phyloP scores from a whole-genome alignment of 179 eudicot genomes.

The Pouteria campechiana region DNA sequence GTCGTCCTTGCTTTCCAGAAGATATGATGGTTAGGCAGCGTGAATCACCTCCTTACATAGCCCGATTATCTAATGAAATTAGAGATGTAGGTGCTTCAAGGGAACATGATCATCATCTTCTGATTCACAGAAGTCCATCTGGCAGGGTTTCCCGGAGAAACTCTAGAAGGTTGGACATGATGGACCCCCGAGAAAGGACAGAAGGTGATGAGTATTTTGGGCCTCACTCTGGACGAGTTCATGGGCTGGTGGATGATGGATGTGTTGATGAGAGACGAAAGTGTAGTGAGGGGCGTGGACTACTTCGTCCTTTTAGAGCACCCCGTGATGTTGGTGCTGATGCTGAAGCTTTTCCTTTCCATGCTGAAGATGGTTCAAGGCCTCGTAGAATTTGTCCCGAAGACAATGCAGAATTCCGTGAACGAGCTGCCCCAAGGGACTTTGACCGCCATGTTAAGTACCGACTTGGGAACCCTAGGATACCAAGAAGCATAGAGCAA shows the following conservation, averaged over 20 bases:
- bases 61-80: slow-evolving; percentile 12
- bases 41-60: slow-evolving; percentile 17
- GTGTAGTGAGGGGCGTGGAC: slow-evolving; percentile 17
- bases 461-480: slow-evolving; percentile 9
- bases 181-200: slow-evolving; percentile 17
- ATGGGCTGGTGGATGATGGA: slow-evolving; percentile 11
- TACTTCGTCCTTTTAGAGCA: slow-evolving; percentile 18
- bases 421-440: slow-evolving; percentile 18
- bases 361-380: slow-evolving; percentile 18
- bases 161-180: slow-evolving; percentile 13
- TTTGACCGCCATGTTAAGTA: slow-evolving; percentile 17
- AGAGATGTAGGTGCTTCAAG: slow-evolving; percentile 16
- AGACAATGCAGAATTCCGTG: slow-evolving; percentile 16
- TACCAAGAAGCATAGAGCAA: slow-evolving; percentile 16
- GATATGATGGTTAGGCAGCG: slow-evolving; percentile 16
- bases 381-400: slow-evolving; percentile 17
- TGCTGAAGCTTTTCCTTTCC: slow-evolving; percentile 9
- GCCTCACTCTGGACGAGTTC: slow-evolving; percentile 11
- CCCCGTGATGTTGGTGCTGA: slow-evolving; percentile 7
- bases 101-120: slow-evolving; percentile 10
- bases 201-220: slow-evolving; percentile 14
- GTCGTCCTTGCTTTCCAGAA: slow-evolving; percentile 13
- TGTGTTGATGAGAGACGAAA: slow-evolving; percentile 26
- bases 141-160: slow-evolving; percentile 10
- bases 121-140: slow-evolving; percentile 20